Base-by-base conservation (phyloP, 768 basidiomycete genomes). In the Phaeolepiota aurea region DNA sequence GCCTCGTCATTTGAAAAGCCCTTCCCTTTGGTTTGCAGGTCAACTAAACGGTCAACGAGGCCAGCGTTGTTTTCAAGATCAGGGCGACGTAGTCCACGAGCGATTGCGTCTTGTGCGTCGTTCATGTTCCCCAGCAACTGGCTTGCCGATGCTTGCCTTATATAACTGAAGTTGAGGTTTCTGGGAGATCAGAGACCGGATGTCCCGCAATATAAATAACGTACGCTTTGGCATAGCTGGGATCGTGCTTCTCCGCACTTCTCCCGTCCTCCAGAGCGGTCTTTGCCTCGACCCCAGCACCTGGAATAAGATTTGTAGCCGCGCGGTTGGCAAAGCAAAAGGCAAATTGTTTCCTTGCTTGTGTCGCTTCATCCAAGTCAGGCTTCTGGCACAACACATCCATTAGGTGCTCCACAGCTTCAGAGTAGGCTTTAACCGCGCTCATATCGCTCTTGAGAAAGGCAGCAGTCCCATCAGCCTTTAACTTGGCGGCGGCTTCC, bases 201-300 rank as follows among this genome's bases (percentile, higher is more conserved):
- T 12, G 23, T 4, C 1, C n/a, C 25, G 13, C 5, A 35, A 5
- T 15, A n/a, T n/a, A 28, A n/a, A 20, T 11, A 15, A 48, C 58
- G 19, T 41, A 66, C 62, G 52, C 53, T 50, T 64, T 65, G 10
- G 36, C 47, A 44, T 66, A 65, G 18, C 34, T 43, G 19, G 52
- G 46, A 40, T 64, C 52, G 11, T 40, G 39, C 21, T 37, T 41
- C 28, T 55, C 51, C n/a, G 63, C 54, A 11, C 42, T 35, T 32
- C 56, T 44, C 9, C 57, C 63, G 38, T 62, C 61, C 22, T 52
- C 13, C n/a, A 64, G 40, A n/a, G 64, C 63, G 42, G 58, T 55
- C 41, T 52, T 34, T 32, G 48, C 41, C 41, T 55, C 50, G 25
- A 45, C 39, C 1, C 54, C 61, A 5, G 35, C 38, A 10, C 58